phyloP scores from a whole-genome alignment of 371 early-diverging fungal species.

The Phascolomyces articulosus region DNA sequence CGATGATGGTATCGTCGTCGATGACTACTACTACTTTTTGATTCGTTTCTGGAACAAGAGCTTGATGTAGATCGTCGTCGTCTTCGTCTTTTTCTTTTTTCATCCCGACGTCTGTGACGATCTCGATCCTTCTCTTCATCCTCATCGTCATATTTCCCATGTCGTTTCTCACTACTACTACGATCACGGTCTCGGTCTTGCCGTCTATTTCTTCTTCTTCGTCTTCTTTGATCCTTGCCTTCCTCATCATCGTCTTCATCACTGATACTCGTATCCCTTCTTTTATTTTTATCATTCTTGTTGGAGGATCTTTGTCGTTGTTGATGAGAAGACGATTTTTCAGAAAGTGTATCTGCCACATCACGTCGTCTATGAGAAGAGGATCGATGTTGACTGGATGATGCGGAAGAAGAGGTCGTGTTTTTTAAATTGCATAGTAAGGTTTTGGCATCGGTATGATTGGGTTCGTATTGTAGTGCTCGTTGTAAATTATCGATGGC shows the following conservation, averaged over 20 bases:
- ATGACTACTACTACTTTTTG: slow-evolving; percentile 2
- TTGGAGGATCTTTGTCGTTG: too few relatives aligned
- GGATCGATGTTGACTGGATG: background rate
- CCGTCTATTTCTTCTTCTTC: background rate
- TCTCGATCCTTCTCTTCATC: background rate
- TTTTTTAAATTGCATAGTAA: slow-evolving; percentile 31
- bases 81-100: slow-evolving; percentile 11
- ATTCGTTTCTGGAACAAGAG: background rate
- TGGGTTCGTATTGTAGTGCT: slow-evolving; percentile 34
- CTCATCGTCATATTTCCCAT: too few relatives aligned
- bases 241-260: too few relatives aligned
- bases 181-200: too few relatives aligned
- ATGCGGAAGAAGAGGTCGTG: slow-evolving; percentile 5
- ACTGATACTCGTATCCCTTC: slow-evolving; percentile 23
- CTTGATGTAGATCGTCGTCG: background rate
- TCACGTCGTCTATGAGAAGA: slow-evolving; percentile 8
- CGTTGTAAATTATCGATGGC: slow-evolving; percentile 40
- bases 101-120: background rate
- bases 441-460: slow-evolving; percentile 34
- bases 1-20: slow-evolving; percentile 2
- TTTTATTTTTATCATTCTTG: slow-evolving; percentile 12
- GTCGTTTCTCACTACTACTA: slow-evolving; percentile 5
- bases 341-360: background rate
- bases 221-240: background rate
- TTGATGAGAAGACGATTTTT: background rate